Conservation (phyloP, 1,139 yeast species). For the Geotrichum reessii region DNA sequence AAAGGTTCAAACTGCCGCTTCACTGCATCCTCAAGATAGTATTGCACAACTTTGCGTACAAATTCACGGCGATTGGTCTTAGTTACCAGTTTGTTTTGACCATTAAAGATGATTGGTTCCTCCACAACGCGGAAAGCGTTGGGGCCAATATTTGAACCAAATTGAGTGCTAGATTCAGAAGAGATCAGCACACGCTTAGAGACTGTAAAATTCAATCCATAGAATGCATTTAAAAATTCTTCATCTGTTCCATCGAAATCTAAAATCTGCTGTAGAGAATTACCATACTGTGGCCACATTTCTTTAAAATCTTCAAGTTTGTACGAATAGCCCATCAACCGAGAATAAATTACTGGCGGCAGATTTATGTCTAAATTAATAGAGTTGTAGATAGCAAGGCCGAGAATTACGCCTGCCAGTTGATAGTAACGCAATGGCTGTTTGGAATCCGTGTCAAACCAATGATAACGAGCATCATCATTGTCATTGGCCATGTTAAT, state of each 20-base stretch:
- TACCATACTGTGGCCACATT: slow-evolving; percentile 62
- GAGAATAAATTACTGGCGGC: slow-evolving; percentile 71
- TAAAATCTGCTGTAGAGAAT: slow-evolving; percentile 51
- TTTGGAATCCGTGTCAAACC: slow-evolving; percentile 55
- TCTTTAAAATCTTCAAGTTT: slow-evolving; percentile 59
- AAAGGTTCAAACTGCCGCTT: slow-evolving; percentile 52
- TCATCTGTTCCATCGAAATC: slow-evolving; percentile 45
- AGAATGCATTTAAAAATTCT: slow-evolving; percentile 22
- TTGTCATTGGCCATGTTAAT: slow-evolving; percentile 28
- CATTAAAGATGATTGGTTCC: slow-evolving; percentile 54
- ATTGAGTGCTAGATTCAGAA: neutral
- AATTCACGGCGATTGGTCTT: slow-evolving; percentile 52
- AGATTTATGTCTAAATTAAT: slow-evolving; percentile 74
- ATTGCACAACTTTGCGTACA: slow-evolving; percentile 56
- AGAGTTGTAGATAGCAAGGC: slow-evolving; percentile 85
- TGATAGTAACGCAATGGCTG: slow-evolving; percentile 53
- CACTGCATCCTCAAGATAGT: slow-evolving; percentile 53
- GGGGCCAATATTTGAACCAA: neutral
- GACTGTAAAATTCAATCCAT: slow-evolving; percentile 1
- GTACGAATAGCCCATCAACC: slow-evolving; percentile 54
- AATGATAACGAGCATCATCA: slow-evolving; percentile 63
- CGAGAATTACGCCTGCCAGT: slow-evolving; percentile 78
- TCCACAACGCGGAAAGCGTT: slow-evolving; percentile 22
- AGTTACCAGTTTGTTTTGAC: slow-evolving; percentile 51
- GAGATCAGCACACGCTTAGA: neutral